Evolutionary conservation across 352 stramenopile species (phyloP), one percentile per base, ranked within the genome.

Genomic region (Blastocystis sp.): DNA sequence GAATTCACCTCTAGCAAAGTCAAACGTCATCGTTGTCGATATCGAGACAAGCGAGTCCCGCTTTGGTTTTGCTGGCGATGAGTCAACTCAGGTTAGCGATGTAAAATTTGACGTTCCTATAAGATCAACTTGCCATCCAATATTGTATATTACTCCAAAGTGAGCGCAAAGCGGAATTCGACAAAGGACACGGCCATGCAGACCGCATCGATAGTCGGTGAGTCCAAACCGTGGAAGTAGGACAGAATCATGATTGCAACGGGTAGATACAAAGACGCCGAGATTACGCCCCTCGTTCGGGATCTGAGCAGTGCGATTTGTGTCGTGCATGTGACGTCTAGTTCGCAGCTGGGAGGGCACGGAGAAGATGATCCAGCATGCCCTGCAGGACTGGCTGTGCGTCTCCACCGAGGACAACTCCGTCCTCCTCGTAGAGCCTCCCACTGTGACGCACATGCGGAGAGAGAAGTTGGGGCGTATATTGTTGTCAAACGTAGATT

Each of bases 291-390:
- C 42, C 74, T 84, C 21, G 52, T 84, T 24, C 59, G 45, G 14
- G 74, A 84, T 70, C 48, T 84, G 6, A 69, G 34, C 45, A 68
- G 74, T 84, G 69, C 14, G 14, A 4, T 21, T 84, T 14, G 2
- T 40, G 1, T 1, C 7, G 10, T 14, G 14, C 4, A 60, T 14
- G 11, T 57, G 9, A 42, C 11, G 48, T 28, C 0, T 84, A 84
- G 74, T 84, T 84, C 57, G 74, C 14, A 84, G 57, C 61, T 96
- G 93, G 93, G 94, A 96, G 70, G 92, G 93, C 60, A 87, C 96
- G 57, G 94, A 96, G 90, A 91, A 93, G 64, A 71, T 96, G 66
- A 95, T 93, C 93, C 87, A 78, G 43, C 89, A 94, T 76, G 92
- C 93, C 0, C 95, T 95, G 65, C 90, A 92, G 21, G 80, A 89